Base-by-base conservation (phyloP, 2,329 filamentous ascomycete species). In the Fusarium gaditjirri region DNA sequence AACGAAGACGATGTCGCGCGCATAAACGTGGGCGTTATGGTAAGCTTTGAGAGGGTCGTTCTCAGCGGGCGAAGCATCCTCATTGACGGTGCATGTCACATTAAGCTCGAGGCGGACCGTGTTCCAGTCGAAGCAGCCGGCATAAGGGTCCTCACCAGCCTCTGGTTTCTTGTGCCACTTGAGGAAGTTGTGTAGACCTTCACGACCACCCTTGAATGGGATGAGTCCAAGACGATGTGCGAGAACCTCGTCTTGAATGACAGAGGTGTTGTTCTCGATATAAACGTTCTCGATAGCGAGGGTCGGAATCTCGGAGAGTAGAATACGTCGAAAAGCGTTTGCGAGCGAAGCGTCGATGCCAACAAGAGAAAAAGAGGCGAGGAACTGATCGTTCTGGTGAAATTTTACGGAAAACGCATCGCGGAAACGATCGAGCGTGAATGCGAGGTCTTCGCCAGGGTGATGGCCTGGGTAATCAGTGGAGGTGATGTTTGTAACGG, bases 171-270 rank as follows among this genome's bases (percentile, higher is more conserved):
- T 90, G 83, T 90, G 94, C 91, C 93, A 97, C 80, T 91, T 91
- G 84, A 98, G 87, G 85, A 91, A 95, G 76, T 92, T 89, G 64
- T 86, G 86, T 61, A 99, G 86, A 56, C 93, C 95, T 61, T 93
- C 88, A 72, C 91, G 89, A 68, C 90, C 89, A 74, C 94, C 96
- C 73, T 91, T 92, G 75, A 99, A 91, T 23, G 97, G 96, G 60
- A 99, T 92, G 49, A 99, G 89, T 65, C 96, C 96, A 36, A 99
- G 87, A 47, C 96, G 89, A 81, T 96, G 93, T 21, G 95, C 92
- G 56, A 99, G 91, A 8, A 99, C 95, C 85, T 99, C 96, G 80
- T 99, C 96, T 81, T 98, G 95, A 78, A 99, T 96, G 39, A 99
- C 94, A 9, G 94, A 97, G 55, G 95, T 98, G 86, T 99, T 99